phyloP scores from a whole-genome alignment of 768 basidiomycete species.

The Trametes gibbosa region DNA sequence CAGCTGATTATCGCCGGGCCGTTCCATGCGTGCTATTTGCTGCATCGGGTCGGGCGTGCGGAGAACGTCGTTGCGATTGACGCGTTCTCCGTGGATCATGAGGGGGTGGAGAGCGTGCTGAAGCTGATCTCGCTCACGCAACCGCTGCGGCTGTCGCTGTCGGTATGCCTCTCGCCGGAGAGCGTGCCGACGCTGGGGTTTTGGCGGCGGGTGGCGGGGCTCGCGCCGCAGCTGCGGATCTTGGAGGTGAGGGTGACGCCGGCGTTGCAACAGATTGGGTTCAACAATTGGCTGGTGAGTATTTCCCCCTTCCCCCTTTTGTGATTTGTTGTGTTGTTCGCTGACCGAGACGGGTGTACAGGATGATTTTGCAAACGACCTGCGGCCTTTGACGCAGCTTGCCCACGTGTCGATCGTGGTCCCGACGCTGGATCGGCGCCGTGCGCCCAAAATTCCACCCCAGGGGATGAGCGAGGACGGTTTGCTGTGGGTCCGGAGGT shows the following conservation, averaged over 20 bases:
- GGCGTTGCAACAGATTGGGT: neutral
- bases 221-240: neutral
- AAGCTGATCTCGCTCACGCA: neutral
- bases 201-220: neutral
- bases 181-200: neutral
- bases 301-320: too few relatives aligned
- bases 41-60: too few relatives aligned
- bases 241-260: neutral
- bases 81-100: neutral
- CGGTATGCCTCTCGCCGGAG: neutral
- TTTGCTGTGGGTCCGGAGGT: neutral
- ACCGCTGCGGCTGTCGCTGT: neutral
- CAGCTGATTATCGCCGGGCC: neutral
- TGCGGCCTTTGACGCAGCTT: neutral
- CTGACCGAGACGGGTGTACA: neutral
- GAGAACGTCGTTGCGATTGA: too few relatives aligned
- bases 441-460: neutral
- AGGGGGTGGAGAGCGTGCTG: neutral
- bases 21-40: neutral
- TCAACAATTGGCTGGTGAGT: conserved; percentile 1
- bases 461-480: neutral
- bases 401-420: neutral
- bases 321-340: neutral
- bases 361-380: neutral
- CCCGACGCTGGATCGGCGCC: neutral